phyloP scores from a whole-genome alignment of 345 rosid species.

The Citrus australasica region DNA sequence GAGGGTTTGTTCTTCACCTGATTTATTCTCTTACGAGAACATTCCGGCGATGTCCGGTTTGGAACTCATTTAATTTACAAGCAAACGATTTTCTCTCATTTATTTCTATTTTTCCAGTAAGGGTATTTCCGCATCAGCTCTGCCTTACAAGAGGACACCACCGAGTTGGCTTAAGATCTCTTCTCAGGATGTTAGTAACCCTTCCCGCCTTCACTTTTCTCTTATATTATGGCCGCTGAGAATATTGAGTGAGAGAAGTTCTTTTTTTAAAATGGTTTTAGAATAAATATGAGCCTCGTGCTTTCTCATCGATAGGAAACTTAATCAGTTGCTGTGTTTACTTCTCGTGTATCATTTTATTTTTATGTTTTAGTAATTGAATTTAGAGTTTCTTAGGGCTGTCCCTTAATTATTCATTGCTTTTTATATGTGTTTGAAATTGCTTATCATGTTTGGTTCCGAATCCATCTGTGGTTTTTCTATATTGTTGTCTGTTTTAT shows the following conservation, averaged over 20 bases:
- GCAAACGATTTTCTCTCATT: not conserved
- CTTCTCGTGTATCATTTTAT: too few relatives aligned
- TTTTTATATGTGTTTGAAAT: not conserved
- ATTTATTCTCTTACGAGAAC: not conserved
- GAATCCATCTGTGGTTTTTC: not conserved
- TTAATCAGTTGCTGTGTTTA: not conserved
- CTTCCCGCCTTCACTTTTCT: not conserved
- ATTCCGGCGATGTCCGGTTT: not conserved
- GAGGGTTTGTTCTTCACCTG: slow-evolving; percentile 41
- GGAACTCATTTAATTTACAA: not conserved
- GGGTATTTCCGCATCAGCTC: slow-evolving; percentile 87
- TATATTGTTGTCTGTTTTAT: not conserved
- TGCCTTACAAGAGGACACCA: slow-evolving; percentile 83
- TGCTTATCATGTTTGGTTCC: not conserved
- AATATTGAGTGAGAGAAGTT: not conserved
- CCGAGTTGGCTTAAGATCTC: slow-evolving; percentile 81
- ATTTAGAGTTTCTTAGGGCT: not conserved
- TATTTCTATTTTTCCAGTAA: slow-evolving; percentile 33
- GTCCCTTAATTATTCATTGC: not conserved
- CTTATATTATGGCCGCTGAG: not conserved
- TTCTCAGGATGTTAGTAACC: slow-evolving; percentile 44
- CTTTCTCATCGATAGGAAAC: too few relatives aligned
- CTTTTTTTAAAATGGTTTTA: too few relatives aligned
- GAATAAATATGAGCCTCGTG: not conserved
- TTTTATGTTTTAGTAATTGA: not conserved